Percentiles rank a stretch among this genome's conserved stretches.
Evolutionary conservation across 345 rosid genomes (phyloP).

Genomic region (Linum usitatissimum): DNA sequence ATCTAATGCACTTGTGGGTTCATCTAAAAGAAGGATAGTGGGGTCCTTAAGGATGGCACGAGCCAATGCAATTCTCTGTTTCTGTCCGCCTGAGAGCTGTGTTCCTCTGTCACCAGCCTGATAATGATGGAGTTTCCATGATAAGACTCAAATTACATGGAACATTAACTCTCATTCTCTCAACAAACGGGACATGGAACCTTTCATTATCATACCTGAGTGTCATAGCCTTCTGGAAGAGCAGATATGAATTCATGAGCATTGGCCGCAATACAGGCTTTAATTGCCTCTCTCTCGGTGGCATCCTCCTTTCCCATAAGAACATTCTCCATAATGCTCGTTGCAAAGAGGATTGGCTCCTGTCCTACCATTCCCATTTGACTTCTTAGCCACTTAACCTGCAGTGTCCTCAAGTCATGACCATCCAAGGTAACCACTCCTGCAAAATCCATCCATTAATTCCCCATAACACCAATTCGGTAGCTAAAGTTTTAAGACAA

Average conservation of each 20-base stretch:
- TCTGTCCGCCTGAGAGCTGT: slow-evolving; percentile 68
- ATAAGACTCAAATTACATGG: neutral
- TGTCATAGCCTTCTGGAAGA: slow-evolving; percentile 85
- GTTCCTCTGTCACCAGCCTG: slow-evolving; percentile 30
- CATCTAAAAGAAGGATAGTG: slow-evolving; percentile 43
- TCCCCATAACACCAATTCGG: neutral
- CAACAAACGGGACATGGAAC: neutral
- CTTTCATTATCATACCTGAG: slow-evolving; percentile 41
- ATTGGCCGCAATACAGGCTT: slow-evolving; percentile 92
- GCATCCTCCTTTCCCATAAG: slow-evolving; percentile 87
- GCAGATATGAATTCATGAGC: slow-evolving; percentile 88
- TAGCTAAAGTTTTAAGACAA: neutral
- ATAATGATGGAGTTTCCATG: neutral
- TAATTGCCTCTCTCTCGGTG: slow-evolving; percentile 58
- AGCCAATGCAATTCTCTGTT: slow-evolving; percentile 74
- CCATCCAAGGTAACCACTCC: slow-evolving; percentile 40
- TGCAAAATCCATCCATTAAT: slow-evolving; percentile 4
- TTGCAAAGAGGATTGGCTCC: slow-evolving; percentile 89
- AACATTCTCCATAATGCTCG: slow-evolving; percentile 87
- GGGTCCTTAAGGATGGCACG: slow-evolving; percentile 56
- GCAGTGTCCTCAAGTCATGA: slow-evolving; percentile 65
- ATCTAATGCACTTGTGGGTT: slow-evolving; percentile 63
- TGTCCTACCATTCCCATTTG: slow-evolving; percentile 97
- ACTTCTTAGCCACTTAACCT: slow-evolving; percentile 80
- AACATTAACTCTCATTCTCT: neutral